Evolutionary conservation across 768 basidiomycete species (phyloP).

Genomic region (Suillus plorans): DNA sequence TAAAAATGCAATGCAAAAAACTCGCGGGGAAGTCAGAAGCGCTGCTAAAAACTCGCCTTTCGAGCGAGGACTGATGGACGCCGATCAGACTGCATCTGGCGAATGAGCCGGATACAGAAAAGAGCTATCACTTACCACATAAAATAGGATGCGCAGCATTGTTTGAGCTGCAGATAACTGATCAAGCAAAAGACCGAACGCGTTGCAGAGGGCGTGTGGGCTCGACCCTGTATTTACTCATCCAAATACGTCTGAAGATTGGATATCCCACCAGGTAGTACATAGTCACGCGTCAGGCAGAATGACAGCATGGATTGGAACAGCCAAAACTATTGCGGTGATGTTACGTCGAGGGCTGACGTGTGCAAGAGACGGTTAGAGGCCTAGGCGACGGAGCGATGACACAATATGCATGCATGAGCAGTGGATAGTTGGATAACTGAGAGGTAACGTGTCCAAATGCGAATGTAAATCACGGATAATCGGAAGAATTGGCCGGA

Average conservation of each 20-base stretch:
- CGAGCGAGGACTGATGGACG: conserved; percentile 1
- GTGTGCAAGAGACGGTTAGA: background rate
- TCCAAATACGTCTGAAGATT: background rate
- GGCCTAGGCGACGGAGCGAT: background rate
- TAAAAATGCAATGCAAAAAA: background rate
- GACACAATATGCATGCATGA: background rate
- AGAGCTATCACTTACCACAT: conserved; percentile 6
- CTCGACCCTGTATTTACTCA: background rate
- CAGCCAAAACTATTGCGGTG: background rate
- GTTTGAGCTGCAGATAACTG: background rate
- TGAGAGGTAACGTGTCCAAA: background rate
- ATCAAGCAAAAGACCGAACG: conserved; percentile 5
- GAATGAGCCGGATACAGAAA: background rate
- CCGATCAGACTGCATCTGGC: conserved; percentile 3
- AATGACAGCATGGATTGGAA: background rate
- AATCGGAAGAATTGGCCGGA: background rate
- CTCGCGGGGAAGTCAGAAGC: conserved; percentile 1
- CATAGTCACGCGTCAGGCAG: background rate
- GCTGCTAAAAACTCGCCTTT: background rate
- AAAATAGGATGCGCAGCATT: conserved; percentile 1
- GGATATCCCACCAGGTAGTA: background rate
- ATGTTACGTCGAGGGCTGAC: background rate
- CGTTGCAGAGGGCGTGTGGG: conserved; percentile 6
- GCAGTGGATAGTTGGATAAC: background rate
- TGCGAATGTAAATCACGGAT: conserved; percentile 1